These are phyloP conservation scores for Xenosphaeropsis pyriputrescens DNA, from an alignment of 2,329 filamentous ascomycete genomes.

Conservation along the genomic window DNA sequence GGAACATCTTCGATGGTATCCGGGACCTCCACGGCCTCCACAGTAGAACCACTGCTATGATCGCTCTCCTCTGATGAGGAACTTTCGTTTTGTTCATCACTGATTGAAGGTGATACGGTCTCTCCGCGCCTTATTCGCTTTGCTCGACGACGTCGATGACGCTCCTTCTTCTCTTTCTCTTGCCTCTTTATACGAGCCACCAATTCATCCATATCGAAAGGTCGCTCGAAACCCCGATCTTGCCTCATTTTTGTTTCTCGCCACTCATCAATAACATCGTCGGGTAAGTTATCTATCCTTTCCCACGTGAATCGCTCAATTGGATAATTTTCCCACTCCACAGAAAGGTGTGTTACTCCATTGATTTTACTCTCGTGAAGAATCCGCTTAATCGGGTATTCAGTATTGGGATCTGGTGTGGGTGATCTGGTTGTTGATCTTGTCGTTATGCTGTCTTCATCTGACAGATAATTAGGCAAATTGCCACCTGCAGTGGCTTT, in stretches of 20 bases:
- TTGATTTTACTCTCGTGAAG: slow-evolving; percentile 26
- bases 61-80: slow-evolving; percentile 5
- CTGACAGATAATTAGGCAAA: slow-evolving; percentile 5
- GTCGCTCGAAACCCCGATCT: slow-evolving; percentile 5
- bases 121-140: slow-evolving; percentile 7
- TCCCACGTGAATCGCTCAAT: slow-evolving; percentile 41
- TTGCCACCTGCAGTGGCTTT: slow-evolving; percentile 9
- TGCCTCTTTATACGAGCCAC: slow-evolving; percentile 3
- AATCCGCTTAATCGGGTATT: slow-evolving; percentile 31
- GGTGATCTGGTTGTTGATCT: slow-evolving; percentile 16
- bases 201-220: slow-evolving; percentile 10
- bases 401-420: slow-evolving; percentile 1
- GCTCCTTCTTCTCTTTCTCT: slow-evolving; percentile 6
- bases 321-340: slow-evolving; percentile 49
- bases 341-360: slow-evolving; percentile 33
- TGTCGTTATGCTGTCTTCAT: slow-evolving; percentile 24
- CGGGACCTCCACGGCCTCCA: slow-evolving; percentile 13
- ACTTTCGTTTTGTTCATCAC: not conserved
- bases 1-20: slow-evolving; percentile 4
- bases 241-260: slow-evolving; percentile 11
- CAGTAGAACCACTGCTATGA: slow-evolving; percentile 7
- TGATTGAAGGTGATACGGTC: too few relatives aligned
- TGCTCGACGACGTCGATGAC: slow-evolving; percentile 7
- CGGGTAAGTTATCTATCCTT: slow-evolving; percentile 24
- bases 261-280: slow-evolving; percentile 20